phyloP scores from a whole-genome alignment of 1,284 basidiomycete genomes.

The Acaromyces ingoldii region DNA sequence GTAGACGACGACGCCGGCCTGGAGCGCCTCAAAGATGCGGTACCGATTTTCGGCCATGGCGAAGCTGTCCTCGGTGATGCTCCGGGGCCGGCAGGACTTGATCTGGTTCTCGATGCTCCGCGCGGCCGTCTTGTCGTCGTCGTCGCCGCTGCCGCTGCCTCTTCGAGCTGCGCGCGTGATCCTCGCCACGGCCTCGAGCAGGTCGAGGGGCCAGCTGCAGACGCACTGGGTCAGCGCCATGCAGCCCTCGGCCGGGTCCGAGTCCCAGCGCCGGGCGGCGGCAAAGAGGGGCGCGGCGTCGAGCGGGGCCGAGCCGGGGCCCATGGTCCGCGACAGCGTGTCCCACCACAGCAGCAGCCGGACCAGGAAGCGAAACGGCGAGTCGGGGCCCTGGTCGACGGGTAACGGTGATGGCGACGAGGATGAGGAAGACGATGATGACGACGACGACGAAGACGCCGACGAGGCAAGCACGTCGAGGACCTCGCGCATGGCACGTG shows the following conservation, averaged over 20 bases:
- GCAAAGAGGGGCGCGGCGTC: constrained; percentile 9
- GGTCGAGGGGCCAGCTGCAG: constrained; percentile 15
- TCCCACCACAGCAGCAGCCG: constrained; percentile 17
- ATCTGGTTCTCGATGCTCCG: too few relatives aligned
- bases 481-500: constrained; percentile 1
- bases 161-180: too few relatives aligned
- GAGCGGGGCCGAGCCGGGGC: constrained; percentile 8
- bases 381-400: constrained; percentile 8
- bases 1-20: too few relatives aligned
- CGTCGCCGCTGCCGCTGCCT: too few relatives aligned
- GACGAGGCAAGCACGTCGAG: background rate
- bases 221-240: constrained; percentile 15
- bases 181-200: constrained; percentile 15
- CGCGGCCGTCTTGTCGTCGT: too few relatives aligned
- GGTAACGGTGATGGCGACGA: too few relatives aligned
- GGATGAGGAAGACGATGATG: too few relatives aligned
- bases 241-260: background rate
- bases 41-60: too few relatives aligned
- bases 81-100: too few relatives aligned
- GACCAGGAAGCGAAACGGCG: constrained; percentile 15
- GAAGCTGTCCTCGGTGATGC: too few relatives aligned
- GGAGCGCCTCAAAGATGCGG: too few relatives aligned
- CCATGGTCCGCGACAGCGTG: constrained; percentile 16
- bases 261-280: constrained; percentile 14
- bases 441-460: too few relatives aligned